Evolutionary conservation across 805 yeast species (phyloP), one percentile per base, ranked within the genome.

Genomic region (Saturnispora saitoi): DNA sequence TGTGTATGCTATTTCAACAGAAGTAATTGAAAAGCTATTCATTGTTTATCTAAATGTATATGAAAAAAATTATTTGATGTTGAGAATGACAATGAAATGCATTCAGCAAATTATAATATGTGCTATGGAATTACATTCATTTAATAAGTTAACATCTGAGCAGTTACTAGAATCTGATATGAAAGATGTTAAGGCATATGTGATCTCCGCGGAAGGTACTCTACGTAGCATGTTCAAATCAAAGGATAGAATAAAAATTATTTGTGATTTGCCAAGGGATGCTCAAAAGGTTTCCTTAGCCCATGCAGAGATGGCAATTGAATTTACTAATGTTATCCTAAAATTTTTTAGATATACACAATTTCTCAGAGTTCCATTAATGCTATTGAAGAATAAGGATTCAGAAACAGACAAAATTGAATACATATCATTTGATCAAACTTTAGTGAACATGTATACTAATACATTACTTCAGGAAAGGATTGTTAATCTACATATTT

Each of bases 11-110:
- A 40, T 47, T 9, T 41, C 45, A 47, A 14, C 45, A 12, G 42
- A 40, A 4, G 45, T 47, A 6, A 47, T 47, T 17, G 45, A 47
- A 15, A 32, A 40, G 10, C 11, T 47, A 19, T 41, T 47, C n/a
- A n/a, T 30, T 8, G 45, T 34, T 19, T 41, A 47, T 29, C 17
- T 47, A 7, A 37, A 26, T n/a, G n/a, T 40, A 8, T 41, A 20
- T 26, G 40, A 41, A 24, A 73, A 70, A 45, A 72, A 76, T 49
- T 80, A 80, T 71, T 76, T 78, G 45, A 70, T 86, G 2, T 74
- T 81, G 4, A 88, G 84, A 54, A 86, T 89, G 1, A 76, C 81
- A 2, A 76, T 86, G 75, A 70, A 77, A 37, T 76, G 86, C 48
- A 78, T 86, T 60, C 73, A 75, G 24, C 86, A 85, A 52, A 63